These are phyloP conservation scores for Cucumis melo DNA, from an alignment of 306 rosid species.

Conservation along the genomic window DNA sequence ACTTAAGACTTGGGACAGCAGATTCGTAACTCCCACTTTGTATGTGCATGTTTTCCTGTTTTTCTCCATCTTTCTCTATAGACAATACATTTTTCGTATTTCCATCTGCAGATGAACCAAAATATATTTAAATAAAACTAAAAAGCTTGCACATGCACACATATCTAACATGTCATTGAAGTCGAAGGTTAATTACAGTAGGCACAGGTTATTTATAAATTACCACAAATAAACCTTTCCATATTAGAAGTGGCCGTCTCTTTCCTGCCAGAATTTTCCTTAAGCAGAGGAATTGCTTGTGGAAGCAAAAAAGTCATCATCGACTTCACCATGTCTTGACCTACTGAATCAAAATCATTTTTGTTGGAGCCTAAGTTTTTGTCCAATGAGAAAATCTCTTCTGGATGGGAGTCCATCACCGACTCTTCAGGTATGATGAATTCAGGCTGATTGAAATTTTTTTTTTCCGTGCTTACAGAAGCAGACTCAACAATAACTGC, in stretches of 20 bases:
- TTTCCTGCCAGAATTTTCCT: slow-evolving; percentile 29
- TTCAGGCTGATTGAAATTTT: slow-evolving; percentile 11
- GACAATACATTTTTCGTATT: slow-evolving; percentile 20
- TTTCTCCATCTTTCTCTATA: slow-evolving; percentile 17
- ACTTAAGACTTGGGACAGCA: slow-evolving; percentile 16
- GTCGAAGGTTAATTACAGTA: not conserved
- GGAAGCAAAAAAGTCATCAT: slow-evolving; percentile 85
- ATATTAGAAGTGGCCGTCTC: slow-evolving; percentile 15
- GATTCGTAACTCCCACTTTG: slow-evolving; percentile 11
- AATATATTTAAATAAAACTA: slow-evolving; percentile 4
- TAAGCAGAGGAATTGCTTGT: slow-evolving; percentile 72
- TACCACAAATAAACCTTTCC: slow-evolving; percentile 16
- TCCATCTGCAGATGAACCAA: not conserved
- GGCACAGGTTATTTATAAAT: not conserved
- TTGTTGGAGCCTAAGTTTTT: slow-evolving; percentile 27
- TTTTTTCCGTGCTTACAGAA: slow-evolving; percentile 22
- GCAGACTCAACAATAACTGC: slow-evolving; percentile 39
- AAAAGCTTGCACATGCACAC: not conserved
- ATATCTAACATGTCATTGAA: not conserved
- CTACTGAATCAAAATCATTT: slow-evolving; percentile 36
- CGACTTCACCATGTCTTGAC: slow-evolving; percentile 55
- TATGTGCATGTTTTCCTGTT: slow-evolving; percentile 19
- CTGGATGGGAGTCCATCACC: slow-evolving; percentile 20
- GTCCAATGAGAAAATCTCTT: slow-evolving; percentile 18
- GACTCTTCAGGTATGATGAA: slow-evolving; percentile 23